Conservation (phyloP, 441 rosid genomes). For the Codiaeum variegatum region DNA sequence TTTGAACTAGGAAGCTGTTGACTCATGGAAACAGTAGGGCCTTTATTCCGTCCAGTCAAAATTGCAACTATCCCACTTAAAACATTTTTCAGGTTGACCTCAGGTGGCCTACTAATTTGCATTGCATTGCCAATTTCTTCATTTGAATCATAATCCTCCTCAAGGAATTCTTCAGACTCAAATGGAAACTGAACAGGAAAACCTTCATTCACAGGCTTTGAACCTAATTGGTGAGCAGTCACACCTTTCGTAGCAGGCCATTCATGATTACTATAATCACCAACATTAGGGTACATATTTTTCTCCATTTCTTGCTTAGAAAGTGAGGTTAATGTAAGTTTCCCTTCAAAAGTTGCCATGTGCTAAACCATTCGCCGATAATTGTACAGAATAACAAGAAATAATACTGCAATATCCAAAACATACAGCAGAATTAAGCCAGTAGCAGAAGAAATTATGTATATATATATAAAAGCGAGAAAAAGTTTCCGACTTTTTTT, state of each 20-base stretch:
- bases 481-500: background rate
- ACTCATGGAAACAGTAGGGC: conserved; percentile 18
- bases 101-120: conserved; percentile 37
- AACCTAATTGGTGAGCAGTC: conserved; percentile 5
- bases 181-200: conserved; percentile 37
- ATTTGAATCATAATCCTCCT: conserved; percentile 54
- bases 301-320: conserved; percentile 36
- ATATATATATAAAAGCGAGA: background rate
- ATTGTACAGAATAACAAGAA: background rate
- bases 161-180: conserved; percentile 48
- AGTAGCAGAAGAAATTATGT: background rate
- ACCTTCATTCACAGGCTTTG: conserved; percentile 30
- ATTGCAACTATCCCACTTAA: conserved; percentile 70
- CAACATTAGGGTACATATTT: conserved; percentile 34
- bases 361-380: conserved; percentile 14
- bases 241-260: conserved; percentile 12
- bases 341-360: conserved; percentile 54
- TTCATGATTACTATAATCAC: conserved; percentile 32
- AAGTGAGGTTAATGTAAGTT: conserved; percentile 41
- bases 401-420: conserved; percentile 5
- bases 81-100: conserved; percentile 84
- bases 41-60: conserved; percentile 67
- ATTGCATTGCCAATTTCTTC: conserved; percentile 28
- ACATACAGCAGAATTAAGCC: too few relatives aligned
- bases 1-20: conserved; percentile 51